A percentile compares a stretch with the other conserved stretches of the same genome.
phyloP scores from a whole-genome alignment of 2,329 filamentous ascomycete genomes.

The Plectosphaerella plurivora region DNA sequence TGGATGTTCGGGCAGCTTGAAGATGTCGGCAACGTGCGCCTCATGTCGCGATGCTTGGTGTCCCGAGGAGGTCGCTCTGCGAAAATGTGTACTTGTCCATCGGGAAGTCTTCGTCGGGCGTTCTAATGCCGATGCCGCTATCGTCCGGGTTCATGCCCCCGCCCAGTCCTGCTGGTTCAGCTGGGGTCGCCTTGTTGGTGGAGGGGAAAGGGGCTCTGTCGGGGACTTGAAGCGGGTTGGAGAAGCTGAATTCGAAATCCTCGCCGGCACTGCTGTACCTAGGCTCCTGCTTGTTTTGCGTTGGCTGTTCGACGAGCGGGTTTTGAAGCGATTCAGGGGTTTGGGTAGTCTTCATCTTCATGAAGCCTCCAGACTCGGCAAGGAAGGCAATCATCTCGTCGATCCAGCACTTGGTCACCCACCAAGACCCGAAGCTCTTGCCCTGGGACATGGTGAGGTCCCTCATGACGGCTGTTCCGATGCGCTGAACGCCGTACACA shows the following conservation, averaged over 20 bases:
- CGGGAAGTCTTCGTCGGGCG: slow-evolving; percentile 60
- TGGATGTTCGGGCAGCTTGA: background rate
- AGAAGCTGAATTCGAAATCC: slow-evolving; percentile 32
- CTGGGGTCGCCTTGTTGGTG: slow-evolving; percentile 36
- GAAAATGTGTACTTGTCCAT: slow-evolving; percentile 54
- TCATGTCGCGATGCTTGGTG: slow-evolving; percentile 8
- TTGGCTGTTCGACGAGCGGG: slow-evolving; percentile 28
- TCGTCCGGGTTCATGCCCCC: slow-evolving; percentile 49
- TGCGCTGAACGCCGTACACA: slow-evolving; percentile 69
- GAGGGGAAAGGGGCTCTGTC: slow-evolving; percentile 46
- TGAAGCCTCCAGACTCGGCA: slow-evolving; percentile 85
- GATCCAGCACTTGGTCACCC: slow-evolving; percentile 92
- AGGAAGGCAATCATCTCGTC: slow-evolving; percentile 93
- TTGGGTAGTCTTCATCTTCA: slow-evolving; percentile 50
- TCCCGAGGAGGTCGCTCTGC: slow-evolving; percentile 26
- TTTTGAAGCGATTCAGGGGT: slow-evolving; percentile 22
- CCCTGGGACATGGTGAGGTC: slow-evolving; percentile 77
- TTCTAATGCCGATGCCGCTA: slow-evolving; percentile 69
- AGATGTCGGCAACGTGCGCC: slow-evolving; percentile 1
- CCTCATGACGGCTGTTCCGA: slow-evolving; percentile 73
- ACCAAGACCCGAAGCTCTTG: slow-evolving; percentile 84
- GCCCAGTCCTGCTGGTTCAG: slow-evolving; percentile 35
- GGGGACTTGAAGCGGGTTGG: slow-evolving; percentile 43
- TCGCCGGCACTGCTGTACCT: slow-evolving; percentile 42
- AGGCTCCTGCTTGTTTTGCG: slow-evolving; percentile 27